phyloP scores from a whole-genome alignment of 2,329 filamentous ascomycete species.

The Tolypocladium endophyticum region DNA sequence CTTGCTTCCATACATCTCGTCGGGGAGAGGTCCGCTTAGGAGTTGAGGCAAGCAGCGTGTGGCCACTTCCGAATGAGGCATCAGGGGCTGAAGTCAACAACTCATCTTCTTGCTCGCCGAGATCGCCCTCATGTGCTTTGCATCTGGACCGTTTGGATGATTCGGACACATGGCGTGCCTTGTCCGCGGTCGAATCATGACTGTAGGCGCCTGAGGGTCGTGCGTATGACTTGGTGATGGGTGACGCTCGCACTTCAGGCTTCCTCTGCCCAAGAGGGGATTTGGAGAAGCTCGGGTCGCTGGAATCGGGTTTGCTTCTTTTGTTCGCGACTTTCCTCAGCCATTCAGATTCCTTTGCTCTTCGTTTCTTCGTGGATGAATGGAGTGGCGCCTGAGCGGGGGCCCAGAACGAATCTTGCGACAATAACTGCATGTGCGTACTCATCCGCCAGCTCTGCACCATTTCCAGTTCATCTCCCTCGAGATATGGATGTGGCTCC shows the following conservation, averaged over 20 bases:
- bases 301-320: constrained; percentile 11
- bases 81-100: constrained; percentile 1
- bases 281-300: background rate
- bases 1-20: constrained; percentile 2
- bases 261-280: background rate
- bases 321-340: constrained; percentile 19
- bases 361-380: constrained; percentile 12
- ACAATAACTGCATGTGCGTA: constrained; percentile 4
- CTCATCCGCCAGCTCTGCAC: constrained; percentile 22
- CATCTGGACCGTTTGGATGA: background rate
- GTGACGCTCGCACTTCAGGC: background rate
- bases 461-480: constrained; percentile 18
- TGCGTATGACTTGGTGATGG: background rate
- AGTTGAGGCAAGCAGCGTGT: constrained; percentile 1
- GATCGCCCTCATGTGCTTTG: background rate
- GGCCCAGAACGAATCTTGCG: constrained; percentile 10
- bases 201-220: background rate
- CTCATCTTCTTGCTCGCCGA: constrained; percentile 9
- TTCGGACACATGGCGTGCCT: background rate
- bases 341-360: constrained; percentile 18
- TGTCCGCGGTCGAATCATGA: background rate
- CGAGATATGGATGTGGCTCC: constrained; percentile 17
- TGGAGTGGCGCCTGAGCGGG: constrained; percentile 4
- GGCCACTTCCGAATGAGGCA: constrained; percentile 2
- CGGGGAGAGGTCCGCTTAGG: constrained; percentile 7